phyloP scores from a whole-genome alignment of 1,284 basidiomycete species.

The Meira nashicola region DNA sequence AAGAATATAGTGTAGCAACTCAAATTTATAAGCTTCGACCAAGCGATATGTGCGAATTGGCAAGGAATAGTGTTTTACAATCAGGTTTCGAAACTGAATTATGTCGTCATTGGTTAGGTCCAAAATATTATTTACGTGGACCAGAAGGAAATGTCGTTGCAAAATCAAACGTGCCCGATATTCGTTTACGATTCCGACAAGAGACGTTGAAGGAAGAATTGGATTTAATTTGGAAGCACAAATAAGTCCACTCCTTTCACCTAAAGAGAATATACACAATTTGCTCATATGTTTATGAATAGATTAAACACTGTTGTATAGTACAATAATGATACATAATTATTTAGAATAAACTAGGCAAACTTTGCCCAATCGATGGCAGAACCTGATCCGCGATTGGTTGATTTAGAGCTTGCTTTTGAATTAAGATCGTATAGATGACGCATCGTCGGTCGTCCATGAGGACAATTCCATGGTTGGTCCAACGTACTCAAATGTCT shows the following conservation, averaged over 20 bases:
- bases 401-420: not conserved
- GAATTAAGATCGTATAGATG: slow-evolving; percentile 22
- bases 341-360: no score
- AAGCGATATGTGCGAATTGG: slow-evolving; percentile 70
- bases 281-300: not conserved
- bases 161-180: slow-evolving; percentile 86
- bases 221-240: slow-evolving; percentile 34
- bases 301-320: not conserved
- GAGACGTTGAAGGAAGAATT: slow-evolving; percentile 77
- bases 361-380: no score
- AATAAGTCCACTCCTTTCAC: not conserved
- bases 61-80: slow-evolving; percentile 91
- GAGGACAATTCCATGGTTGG: slow-evolving; percentile 95
- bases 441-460: slow-evolving; percentile 92
- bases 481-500: slow-evolving; percentile 92
- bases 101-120: slow-evolving; percentile 79
- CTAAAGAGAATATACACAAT: not conserved
- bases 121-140: slow-evolving; percentile 68
- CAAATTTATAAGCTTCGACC: slow-evolving; percentile 53
- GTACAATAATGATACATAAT: not conserved
- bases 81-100: slow-evolving; percentile 98
- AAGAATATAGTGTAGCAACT: slow-evolving; percentile 97
- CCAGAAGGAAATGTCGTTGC: slow-evolving; percentile 45
- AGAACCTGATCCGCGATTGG: no score
- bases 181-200: slow-evolving; percentile 79